Base-by-base conservation (phyloP, 441 rosid genomes). In the Francoa sonchifolia region DNA sequence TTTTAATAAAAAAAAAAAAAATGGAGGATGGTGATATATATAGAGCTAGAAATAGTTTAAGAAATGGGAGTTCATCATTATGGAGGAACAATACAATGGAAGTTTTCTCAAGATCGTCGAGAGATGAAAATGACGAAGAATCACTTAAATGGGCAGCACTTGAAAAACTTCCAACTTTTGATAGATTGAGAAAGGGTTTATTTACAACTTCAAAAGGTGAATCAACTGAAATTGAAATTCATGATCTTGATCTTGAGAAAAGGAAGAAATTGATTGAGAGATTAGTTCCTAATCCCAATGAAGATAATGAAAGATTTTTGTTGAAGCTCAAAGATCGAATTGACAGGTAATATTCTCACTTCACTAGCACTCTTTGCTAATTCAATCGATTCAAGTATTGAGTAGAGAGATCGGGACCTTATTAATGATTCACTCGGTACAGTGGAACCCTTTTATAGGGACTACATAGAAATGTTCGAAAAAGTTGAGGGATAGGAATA, bases 291-390 rank as follows among this genome's bases (percentile, higher is more conserved):
- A 34, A 41, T 1, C 45, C 65, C 0, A 73, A 74, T 29, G 71
- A 62, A 28, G 78, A 75, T 28, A 79, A 79, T 44, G 90, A 71
- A 58, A 55, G 50, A 42, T 83, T 76, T 66, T 54, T 79, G 65
- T 25, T 47, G 26, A 79, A 63, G 54, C 61, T 79, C 44, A 74
- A 55, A 67, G 44, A 47, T 6, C 73, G 90, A 3, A 33, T 73
- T 25, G 82, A 79, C n/a, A 74, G 84, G 87, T 59, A 55, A 28
- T 34, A 31, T n/a, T n/a, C n/a, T n/a, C n/a, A n/a, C n/a, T n/a
- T n/a, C n/a, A n/a, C n/a, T n/a, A n/a, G n/a, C n/a, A n/a, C n/a
- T n/a, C n/a, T n/a, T 32, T 32, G 11, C 35, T 32, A 4, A 32
- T 11, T n/a, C 11, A 32, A 8, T 32, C 15, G 12, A 7, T 32